phyloP scores from a whole-genome alignment of 2,329 filamentous ascomycete species.

The Colletotrichum sp. region DNA sequence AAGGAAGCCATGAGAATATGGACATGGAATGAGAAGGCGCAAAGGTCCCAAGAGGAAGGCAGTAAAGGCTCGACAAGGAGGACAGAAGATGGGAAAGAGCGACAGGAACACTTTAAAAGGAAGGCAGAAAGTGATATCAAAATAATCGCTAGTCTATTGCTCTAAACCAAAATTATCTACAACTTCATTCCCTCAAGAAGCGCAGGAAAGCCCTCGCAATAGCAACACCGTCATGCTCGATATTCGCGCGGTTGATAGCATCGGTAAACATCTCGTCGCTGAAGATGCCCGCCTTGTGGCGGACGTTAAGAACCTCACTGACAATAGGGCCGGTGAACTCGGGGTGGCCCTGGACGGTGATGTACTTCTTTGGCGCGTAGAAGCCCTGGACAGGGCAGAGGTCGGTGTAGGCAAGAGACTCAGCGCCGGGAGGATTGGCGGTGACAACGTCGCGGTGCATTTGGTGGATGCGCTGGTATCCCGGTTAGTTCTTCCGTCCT shows the following conservation, averaged over 20 bases:
- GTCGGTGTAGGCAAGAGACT: slow-evolving; percentile 68
- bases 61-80: no score
- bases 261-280: slow-evolving; percentile 71
- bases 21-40: no score
- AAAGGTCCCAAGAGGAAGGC: no score
- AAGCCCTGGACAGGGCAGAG: slow-evolving; percentile 81
- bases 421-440: slow-evolving; percentile 64
- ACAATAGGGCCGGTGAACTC: slow-evolving; percentile 80
- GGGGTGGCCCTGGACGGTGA: slow-evolving; percentile 86
- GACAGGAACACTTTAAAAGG: no score
- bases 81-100: no score
- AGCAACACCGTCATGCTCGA: slow-evolving; percentile 79
- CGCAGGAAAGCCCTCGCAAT: slow-evolving; percentile 77
- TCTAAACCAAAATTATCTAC: background rate
- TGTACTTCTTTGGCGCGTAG: slow-evolving; percentile 68
- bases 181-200: slow-evolving; percentile 68
- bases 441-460: slow-evolving; percentile 85
- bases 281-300: slow-evolving; percentile 73
- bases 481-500: background rate
- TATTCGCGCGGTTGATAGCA: slow-evolving; percentile 67
- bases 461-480: slow-evolving; percentile 71
- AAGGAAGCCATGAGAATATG: no score
- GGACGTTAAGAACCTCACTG: slow-evolving; percentile 66
- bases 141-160: slow-evolving; percentile 19
- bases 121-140: no score